phyloP scores from a whole-genome alignment of 2,329 filamentous ascomycete species.

The Orbilia quercus region DNA sequence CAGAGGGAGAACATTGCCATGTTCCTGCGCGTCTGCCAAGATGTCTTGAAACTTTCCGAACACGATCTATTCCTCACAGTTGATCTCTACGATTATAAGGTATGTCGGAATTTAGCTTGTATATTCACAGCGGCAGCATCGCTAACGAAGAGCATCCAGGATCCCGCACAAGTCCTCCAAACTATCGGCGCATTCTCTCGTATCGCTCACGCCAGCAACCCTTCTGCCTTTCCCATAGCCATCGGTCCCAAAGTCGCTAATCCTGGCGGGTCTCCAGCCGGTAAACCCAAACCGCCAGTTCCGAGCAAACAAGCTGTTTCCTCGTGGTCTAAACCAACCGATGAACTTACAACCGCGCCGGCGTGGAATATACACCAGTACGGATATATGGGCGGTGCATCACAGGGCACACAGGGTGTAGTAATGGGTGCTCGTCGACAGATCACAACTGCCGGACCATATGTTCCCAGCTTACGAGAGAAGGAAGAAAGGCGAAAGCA shows the following conservation, averaged over 20 bases:
- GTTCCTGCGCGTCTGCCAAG: constrained; percentile 88
- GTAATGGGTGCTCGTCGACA: constrained; percentile 90
- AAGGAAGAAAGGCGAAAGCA: constrained; percentile 78
- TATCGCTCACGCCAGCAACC: constrained; percentile 79
- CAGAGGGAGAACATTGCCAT: constrained; percentile 91
- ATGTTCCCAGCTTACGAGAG: constrained; percentile 82
- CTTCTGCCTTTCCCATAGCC: constrained; percentile 76
- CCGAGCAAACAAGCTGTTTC: constrained; percentile 70
- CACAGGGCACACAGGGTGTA: constrained; percentile 93
- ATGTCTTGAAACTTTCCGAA: constrained; percentile 82
- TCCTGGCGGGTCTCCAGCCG: constrained; percentile 60
- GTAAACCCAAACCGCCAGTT: constrained; percentile 42
- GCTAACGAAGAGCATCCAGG: constrained; percentile 63
- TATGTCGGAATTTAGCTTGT: neutral
- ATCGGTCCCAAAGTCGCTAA: constrained; percentile 73
- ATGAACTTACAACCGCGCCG: constrained; percentile 82
- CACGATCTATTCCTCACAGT: constrained; percentile 98
- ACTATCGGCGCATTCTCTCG: constrained; percentile 92
- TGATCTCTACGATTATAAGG: constrained; percentile 90
- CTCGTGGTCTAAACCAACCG: constrained; percentile 87
- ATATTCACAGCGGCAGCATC: too few relatives aligned
- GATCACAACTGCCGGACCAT: constrained; percentile 84
- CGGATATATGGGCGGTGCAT: constrained; percentile 96
- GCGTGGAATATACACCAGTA: constrained; percentile 99
- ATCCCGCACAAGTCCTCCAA: constrained; percentile 94